Base-by-base conservation (phyloP, 257 asterid genomes). In the Ligustrum vulgare region DNA sequence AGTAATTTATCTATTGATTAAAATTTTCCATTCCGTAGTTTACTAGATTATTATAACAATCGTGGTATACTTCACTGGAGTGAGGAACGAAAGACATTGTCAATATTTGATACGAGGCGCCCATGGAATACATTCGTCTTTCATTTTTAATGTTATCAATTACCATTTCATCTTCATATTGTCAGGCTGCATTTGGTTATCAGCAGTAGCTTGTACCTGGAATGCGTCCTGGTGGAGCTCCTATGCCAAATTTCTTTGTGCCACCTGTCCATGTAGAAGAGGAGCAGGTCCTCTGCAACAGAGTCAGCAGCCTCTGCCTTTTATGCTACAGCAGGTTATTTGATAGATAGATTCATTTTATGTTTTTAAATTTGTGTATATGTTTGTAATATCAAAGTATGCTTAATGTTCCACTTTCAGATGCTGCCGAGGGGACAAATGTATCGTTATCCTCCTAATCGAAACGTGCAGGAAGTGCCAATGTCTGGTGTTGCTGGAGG, bases 141-240 rank as follows among this genome's bases (percentile, higher is more conserved):
- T 49, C 8, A 1, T 5, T 51, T 51, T 39, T 39, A 51, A 51
- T 51, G 25, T n/a, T 51, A 15, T 11, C 6, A 3, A 47, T n/a
- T n/a, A 1, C 22, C 18, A 51, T 18, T 58, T 43, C n/a, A 10
- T 15, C 56, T 10, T 62, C 69, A 67, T 8, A 15, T 31, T 43
- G 5, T 69, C 51, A 85, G 91, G 91, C 90, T 69, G 93, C 91
- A 75, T 89, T 86, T 82, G 90, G 91, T 31, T 89, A 83, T 75
- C 91, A 85, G 78, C 93, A 89, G 79, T 91, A 89, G 82, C 86
- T 89, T 69, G 88, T 84, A 16, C 90, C 91, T 33, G 91, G 91
- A 28, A 85, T 89, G 87, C 82, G 89, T 15, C 91, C 93, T 18
- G 87, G 88, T 37, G 89, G 84, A 23, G 84, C 77, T 70, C 88